Percentiles rank a stretch among this genome's conserved stretches.
phyloP scores from a whole-genome alignment of 2,329 filamentous ascomycete genomes.

The Thielaviopsis punctulata region DNA sequence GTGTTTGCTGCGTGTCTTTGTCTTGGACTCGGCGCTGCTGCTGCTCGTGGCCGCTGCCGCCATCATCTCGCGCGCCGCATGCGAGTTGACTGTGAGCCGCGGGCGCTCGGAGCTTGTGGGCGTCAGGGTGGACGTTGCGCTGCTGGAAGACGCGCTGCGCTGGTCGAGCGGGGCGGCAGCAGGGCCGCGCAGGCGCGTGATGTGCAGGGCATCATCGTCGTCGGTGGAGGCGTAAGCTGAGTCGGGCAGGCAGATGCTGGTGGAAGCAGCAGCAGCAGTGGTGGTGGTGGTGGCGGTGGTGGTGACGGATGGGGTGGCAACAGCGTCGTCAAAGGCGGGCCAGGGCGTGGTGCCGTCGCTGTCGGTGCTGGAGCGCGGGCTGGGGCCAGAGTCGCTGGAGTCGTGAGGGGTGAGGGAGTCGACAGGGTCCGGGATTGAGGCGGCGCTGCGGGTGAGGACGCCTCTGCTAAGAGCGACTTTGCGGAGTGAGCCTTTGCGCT shows the following conservation, averaged over 20 bases:
- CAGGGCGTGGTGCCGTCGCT: constrained; percentile 10
- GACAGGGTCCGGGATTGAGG: neutral
- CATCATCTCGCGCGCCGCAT: constrained; percentile 25
- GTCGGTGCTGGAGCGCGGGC: constrained; percentile 8
- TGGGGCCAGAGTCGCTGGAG: constrained; percentile 8
- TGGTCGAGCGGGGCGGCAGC: constrained; percentile 16
- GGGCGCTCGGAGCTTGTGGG: constrained; percentile 26
- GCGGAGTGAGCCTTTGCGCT: constrained; percentile 63
- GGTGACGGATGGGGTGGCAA: too few species aligned
- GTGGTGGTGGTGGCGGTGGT: too few species aligned
- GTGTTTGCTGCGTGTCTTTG: neutral
- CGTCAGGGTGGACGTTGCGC: constrained; percentile 12
- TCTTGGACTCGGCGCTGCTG: neutral
- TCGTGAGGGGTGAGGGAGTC: neutral
- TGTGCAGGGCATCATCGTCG: constrained; percentile 61
- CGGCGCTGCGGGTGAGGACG: constrained; percentile 28
- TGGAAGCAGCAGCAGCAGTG: neutral
- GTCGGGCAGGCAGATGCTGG: constrained; percentile 31
- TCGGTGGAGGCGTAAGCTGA: constrained; percentile 51
- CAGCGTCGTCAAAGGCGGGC: constrained; percentile 9
- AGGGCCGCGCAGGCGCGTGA: constrained; percentile 19
- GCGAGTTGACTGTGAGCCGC: constrained; percentile 23
- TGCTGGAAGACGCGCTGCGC: constrained; percentile 3
- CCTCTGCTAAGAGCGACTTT: constrained; percentile 73
- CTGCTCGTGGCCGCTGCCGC: neutral